Evolutionary conservation across 2,329 filamentous ascomycete genomes (phyloP), one percentile per base, ranked within the genome.

Genomic region (Penicillium sp.): DNA sequence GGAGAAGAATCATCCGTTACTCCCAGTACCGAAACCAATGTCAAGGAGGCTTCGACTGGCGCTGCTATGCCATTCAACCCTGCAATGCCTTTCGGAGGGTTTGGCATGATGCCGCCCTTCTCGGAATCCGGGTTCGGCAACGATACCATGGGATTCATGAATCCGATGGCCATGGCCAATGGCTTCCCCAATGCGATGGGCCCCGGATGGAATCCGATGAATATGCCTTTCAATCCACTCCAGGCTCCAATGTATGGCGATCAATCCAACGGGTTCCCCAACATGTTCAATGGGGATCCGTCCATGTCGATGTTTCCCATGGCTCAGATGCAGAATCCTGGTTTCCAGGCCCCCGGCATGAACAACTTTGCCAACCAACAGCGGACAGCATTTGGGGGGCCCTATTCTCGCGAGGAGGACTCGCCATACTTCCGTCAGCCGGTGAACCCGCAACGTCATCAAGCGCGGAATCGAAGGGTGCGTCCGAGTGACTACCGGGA

Each of bases 361-460:
- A 67, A 67, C 23, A 65, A 65, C 39, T 82, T 81, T 51, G 72
- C 77, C 10, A 82, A 82, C 55, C 80, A 83, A 59, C 79, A 82
- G 59, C 70, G 76, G 44, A 77, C 73, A 20, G 64, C 72, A 28
- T 77, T 79, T 58, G 72, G 73, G 27, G 74, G 75, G 14, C 74
- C 76, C 10, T 71, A 75, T 49, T 77, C 78, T 2, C 83, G 78
- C 48, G 81, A 82, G 54, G 88, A 94, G 46, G 89, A 95, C 47
- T 88, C 89, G 50, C 87, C 93, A 6, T 98, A 98, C 71, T 94
- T 97, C 67, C 81, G 93, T 47, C 91, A 95, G 68, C 93, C 93
- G 0, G 87, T 97, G 52, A 98, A 98, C 65, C 91, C 90, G 2
- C 87, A 95, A 64, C 82, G 93, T 41, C 87, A 93, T 64, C 85